phyloP scores from a whole-genome alignment of 441 rosid species.

The Mallotus japonicus region DNA sequence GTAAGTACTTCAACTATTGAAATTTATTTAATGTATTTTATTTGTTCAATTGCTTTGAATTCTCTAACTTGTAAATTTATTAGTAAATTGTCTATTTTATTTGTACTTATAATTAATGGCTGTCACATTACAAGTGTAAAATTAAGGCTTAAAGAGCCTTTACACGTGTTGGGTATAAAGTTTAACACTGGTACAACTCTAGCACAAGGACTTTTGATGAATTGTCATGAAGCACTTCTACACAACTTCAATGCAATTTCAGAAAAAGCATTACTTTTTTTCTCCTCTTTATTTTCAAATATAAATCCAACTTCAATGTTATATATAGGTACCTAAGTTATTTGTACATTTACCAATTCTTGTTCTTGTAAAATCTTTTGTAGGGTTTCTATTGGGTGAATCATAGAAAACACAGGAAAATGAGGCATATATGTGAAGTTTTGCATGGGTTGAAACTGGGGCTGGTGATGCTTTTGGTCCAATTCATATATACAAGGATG shows the following conservation, averaged over 20 bases:
- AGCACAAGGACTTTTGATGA: neutral
- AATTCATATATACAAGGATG: slow-evolving; percentile 13
- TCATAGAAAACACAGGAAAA: neutral
- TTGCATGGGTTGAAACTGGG: slow-evolving; percentile 18
- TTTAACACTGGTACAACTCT: neutral
- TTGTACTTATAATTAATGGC: no score
- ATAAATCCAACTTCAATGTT: no score
- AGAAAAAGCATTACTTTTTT: neutral
- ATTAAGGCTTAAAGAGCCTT: slow-evolving; percentile 6
- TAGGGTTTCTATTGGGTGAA: no score
- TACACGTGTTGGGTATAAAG: slow-evolving; percentile 12
- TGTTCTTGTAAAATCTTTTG: neutral
- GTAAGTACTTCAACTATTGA: no score
- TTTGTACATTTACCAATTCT: neutral
- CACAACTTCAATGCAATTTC: slow-evolving; percentile 3
- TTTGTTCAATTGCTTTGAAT: no score
- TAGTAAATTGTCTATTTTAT: no score
- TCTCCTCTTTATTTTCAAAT: no score
- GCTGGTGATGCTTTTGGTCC: slow-evolving; percentile 27
- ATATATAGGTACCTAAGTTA: neutral
- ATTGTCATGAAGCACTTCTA: neutral
- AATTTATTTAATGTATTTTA: no score
- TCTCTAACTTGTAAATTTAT: no score
- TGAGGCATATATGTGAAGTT: neutral
- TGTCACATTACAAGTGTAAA: slow-evolving; percentile 11